Evolutionary conservation across 2,329 filamentous ascomycete genomes (phyloP).

Genomic region (Talaromyces atroroseus): DNA sequence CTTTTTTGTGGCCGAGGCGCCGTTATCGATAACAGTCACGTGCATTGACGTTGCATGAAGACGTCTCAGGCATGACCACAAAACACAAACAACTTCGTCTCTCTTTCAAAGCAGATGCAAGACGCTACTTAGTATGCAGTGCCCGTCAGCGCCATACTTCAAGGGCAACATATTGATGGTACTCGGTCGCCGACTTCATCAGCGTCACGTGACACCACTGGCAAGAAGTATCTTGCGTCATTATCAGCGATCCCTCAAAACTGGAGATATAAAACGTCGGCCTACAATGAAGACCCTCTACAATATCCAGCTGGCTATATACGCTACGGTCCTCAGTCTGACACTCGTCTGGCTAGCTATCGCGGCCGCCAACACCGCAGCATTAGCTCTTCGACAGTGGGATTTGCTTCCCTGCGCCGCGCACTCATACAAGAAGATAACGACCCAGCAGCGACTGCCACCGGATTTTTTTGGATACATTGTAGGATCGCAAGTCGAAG

Average conservation of each 20-base stretch:
- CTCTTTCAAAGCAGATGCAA: not conserved
- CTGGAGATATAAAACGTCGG: not conserved
- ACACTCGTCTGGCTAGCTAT: constrained; percentile 8
- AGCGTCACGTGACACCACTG: not conserved
- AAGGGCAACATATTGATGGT: not conserved
- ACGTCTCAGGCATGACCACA: not conserved
- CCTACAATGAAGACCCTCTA: constrained; percentile 6
- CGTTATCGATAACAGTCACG: constrained; percentile 33
- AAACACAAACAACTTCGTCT: not conserved
- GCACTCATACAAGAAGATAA: not conserved
- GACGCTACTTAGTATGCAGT: too few species aligned
- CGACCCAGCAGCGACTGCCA: not conserved
- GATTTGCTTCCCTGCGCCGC: not conserved
- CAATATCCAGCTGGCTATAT: constrained; percentile 8
- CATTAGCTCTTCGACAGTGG: constrained; percentile 3
- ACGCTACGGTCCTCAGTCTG: constrained; percentile 3
- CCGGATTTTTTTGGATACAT: not conserved
- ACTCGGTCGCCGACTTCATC: not conserved
- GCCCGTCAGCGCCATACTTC: too few species aligned
- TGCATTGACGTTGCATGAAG: constrained; percentile 14
- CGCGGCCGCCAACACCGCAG: constrained; percentile 3
- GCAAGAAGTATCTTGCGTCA: constrained; percentile 10
- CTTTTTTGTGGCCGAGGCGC: constrained; percentile 19
- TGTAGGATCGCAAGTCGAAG: not conserved
- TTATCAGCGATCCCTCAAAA: not conserved